phyloP scores from a whole-genome alignment of 139 green algal genomes.

The Nannochloris sp. region DNA sequence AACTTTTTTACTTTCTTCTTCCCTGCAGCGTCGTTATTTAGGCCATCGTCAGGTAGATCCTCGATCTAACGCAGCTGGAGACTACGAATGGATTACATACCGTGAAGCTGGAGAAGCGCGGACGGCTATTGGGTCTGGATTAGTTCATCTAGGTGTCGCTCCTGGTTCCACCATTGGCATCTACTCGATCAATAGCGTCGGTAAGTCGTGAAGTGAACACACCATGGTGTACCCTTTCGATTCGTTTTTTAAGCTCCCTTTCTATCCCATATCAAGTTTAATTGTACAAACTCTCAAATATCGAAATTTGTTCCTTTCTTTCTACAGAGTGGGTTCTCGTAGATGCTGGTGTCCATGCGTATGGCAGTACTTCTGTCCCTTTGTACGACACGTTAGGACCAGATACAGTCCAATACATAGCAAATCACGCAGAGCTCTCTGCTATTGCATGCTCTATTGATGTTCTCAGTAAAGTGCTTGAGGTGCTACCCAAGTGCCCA shows the following conservation, averaged over 20 bases:
- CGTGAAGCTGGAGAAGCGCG: conserved; percentile 53
- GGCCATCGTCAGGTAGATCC: conserved; percentile 25
- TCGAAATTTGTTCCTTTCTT: too few relatives aligned
- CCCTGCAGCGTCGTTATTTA: too few relatives aligned
- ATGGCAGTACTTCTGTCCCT: conserved; percentile 82
- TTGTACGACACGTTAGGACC: conserved; percentile 96
- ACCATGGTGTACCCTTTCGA: not conserved
- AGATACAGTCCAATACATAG: conserved; percentile 92
- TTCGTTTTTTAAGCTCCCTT: not conserved
- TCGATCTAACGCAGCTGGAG: conserved; percentile 23
- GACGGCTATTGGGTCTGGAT: conserved; percentile 77
- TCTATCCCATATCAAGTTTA: not conserved
- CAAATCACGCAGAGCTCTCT: conserved; percentile 84
- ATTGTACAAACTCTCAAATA: not conserved
- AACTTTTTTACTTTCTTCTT: not conserved
- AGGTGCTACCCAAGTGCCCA: conserved; percentile 57
- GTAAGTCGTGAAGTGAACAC: not conserved
- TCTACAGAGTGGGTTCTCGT: conserved; percentile 90
- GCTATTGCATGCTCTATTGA: conserved; percentile 61
- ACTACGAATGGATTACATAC: conserved; percentile 63
- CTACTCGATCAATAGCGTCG: conserved; percentile 62
- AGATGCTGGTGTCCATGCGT: conserved; percentile 78
- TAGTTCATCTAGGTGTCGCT: conserved; percentile 76
- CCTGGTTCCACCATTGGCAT: conserved; percentile 68
- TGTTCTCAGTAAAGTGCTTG: conserved; percentile 70